Base-by-base conservation (phyloP, 805 yeast genomes). In the Peterozyma toletana region DNA sequence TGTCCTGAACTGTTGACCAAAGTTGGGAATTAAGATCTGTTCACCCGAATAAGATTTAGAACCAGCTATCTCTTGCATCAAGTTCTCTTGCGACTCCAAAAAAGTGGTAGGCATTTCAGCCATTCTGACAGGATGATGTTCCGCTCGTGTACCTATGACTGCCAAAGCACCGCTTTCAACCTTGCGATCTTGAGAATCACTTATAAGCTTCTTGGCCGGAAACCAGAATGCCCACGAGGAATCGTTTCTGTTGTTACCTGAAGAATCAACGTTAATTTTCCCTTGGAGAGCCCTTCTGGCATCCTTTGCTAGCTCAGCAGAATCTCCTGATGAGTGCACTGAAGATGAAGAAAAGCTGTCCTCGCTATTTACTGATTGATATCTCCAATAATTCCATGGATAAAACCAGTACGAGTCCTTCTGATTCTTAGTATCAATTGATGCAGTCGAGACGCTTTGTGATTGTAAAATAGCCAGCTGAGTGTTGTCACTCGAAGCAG, bases 221-320 rank as follows among this genome's bases (percentile, higher is more conserved):
- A 18, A 38, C 48, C 49, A 50, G 33, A 47, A 59, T 0, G 60
- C 64, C 68, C 68, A 63, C 1, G 64, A 52, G 2, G 40, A 37
- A 21, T 21, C 27, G 13, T 37, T 44, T n/a, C 46, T 34, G 5
- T 61, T 46, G n/a, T 48, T 51, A 3, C 51, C 41, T 5, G 47
- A 45, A 5, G 48, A 48, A 21, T 21, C 27, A 21, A 4, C 27
- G 10, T 54, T 45, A 1, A 57, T 51, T 30, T 50, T 44, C 18
- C 44, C 41, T 34, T 53, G 49, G 9, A 64, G 49, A 10, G 54
- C 53, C 15, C 51, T 54, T 9, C 39, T 39, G 1, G 61, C 55
- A 30, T 54, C 58, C 30, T 49, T 49, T 2, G 58, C 54, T 2
- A 53, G 44, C 9, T 53, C 50, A 30, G 56, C 56, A 9, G 53